These are phyloP conservation scores for Conringia planisiliqua DNA, from an alignment of 345 rosid genomes.

Conservation along the genomic window DNA sequence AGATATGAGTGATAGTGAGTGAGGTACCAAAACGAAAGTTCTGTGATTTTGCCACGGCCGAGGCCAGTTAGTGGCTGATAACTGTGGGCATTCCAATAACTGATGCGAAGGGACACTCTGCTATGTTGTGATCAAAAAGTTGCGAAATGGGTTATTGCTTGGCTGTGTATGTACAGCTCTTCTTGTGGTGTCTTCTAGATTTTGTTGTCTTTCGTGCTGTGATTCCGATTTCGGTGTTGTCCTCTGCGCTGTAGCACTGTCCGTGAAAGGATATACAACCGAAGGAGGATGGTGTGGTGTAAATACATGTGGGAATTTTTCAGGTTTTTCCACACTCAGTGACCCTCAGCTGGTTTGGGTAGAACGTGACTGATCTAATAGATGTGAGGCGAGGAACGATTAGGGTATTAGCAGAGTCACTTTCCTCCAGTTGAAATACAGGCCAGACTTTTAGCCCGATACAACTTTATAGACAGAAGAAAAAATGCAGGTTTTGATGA, in stretches of 20 bases:
- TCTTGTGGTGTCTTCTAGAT: not conserved
- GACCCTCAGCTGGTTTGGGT: slow-evolving; percentile 9
- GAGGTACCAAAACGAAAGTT: not conserved
- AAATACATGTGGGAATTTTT: slow-evolving; percentile 3
- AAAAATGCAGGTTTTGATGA: slow-evolving; percentile 1
- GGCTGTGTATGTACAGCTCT: slow-evolving; percentile 5
- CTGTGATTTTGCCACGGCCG: not conserved
- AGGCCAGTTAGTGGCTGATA: slow-evolving; percentile 7
- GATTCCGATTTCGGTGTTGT: not conserved
- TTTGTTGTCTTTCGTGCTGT: slow-evolving; percentile 1
- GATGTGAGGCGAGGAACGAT: not conserved
- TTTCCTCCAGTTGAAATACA: not conserved
- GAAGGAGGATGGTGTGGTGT: not conserved
- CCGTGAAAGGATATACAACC: not conserved
- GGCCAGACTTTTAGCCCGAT: not conserved
- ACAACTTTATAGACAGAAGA: not conserved
- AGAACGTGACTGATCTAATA: not conserved
- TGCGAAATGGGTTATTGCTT: not conserved
- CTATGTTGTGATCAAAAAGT: not conserved
- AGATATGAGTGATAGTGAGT: slow-evolving; percentile 7
- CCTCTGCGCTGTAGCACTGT: not conserved
- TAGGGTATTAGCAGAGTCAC: not conserved
- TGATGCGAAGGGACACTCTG: slow-evolving; percentile 5
- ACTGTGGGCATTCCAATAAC: not conserved
- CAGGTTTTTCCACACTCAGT: not conserved